Conservation (phyloP, 805 yeast genomes). For the Candida nonsorbophila region DNA sequence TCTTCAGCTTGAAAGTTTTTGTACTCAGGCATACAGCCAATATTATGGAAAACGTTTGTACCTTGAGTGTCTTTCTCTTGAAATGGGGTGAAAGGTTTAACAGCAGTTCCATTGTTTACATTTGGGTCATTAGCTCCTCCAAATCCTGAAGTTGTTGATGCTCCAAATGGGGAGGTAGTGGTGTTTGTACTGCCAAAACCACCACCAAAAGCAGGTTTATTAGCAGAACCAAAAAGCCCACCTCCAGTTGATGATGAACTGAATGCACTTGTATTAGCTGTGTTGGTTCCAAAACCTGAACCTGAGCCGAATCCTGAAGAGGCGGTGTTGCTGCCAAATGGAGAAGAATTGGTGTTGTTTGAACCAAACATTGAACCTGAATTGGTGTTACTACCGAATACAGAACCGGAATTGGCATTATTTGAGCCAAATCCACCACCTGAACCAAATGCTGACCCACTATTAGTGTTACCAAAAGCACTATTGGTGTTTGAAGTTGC, state of each 20-base stretch:
- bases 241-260: conserved; percentile 13
- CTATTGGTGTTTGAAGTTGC: conserved; percentile 13
- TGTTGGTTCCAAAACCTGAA: conserved; percentile 19
- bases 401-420: conserved; percentile 1
- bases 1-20: conserved; percentile 79
- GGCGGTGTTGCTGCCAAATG: conserved; percentile 11
- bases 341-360: conserved; percentile 14
- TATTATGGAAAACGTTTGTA: conserved; percentile 59
- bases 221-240: conserved; percentile 22
- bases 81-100: conserved; percentile 62
- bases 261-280: conserved; percentile 3
- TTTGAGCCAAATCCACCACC: conserved; percentile 19
- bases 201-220: conserved; percentile 10
- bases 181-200: conserved; percentile 14
- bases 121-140: conserved; percentile 24
- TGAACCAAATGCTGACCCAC: conserved; percentile 3
- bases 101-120: conserved; percentile 61
- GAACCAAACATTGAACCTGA: too few relatives aligned
- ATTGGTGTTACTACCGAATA: conserved; percentile 4
- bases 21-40: conserved; percentile 89
- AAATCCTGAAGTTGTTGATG: conserved; percentile 13
- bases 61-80: conserved; percentile 67
- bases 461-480: conserved; percentile 16
- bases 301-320: conserved; percentile 2
- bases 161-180: conserved; percentile 12